A percentile compares a stretch with the other conserved stretches of the same genome.
Conservation (phyloP, 2,329 filamentous ascomycete genomes). For the Pochonia chlamydosporia region DNA sequence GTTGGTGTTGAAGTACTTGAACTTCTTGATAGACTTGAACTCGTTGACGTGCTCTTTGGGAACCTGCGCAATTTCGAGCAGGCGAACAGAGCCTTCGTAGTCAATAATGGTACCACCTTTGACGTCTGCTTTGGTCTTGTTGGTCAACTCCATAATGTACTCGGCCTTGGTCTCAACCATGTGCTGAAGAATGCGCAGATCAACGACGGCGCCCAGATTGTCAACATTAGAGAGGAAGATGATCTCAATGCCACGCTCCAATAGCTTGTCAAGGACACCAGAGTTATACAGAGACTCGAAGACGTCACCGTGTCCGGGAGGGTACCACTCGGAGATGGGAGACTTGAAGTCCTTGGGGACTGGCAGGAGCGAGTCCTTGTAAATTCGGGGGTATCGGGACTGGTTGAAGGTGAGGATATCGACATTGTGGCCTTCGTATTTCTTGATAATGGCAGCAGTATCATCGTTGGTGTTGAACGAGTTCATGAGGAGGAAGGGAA, state of each 20-base stretch:
- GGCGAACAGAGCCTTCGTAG: slow-evolving; percentile 93
- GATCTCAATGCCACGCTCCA: slow-evolving; percentile 92
- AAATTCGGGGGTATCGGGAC: slow-evolving; percentile 93
- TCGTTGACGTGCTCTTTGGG: slow-evolving; percentile 99
- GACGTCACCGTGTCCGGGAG: slow-evolving; percentile 97
- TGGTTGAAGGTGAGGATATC: slow-evolving; percentile 99
- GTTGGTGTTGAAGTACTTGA: slow-evolving; percentile 99
- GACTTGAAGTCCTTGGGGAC: slow-evolving; percentile 87
- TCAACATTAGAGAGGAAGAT: slow-evolving; percentile 99
- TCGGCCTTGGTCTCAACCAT: slow-evolving; percentile 97
- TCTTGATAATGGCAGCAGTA: slow-evolving; percentile 99
- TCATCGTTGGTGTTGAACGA: slow-evolving; percentile 99
- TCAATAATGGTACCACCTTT: slow-evolving; percentile 99
- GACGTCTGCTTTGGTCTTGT: slow-evolving; percentile 99
- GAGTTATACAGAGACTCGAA: slow-evolving; percentile 99
- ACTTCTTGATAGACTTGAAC: slow-evolving; percentile 99
- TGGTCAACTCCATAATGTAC: slow-evolving; percentile 99
- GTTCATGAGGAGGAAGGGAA: slow-evolving; percentile 99
- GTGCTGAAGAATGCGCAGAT: slow-evolving; percentile 97
- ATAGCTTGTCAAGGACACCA: slow-evolving; percentile 91
- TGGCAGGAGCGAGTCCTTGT: slow-evolving; percentile 96
- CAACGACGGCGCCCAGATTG: slow-evolving; percentile 95
- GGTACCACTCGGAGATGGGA: slow-evolving; percentile 94
- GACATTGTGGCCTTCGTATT: slow-evolving; percentile 99
- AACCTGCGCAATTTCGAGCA: slow-evolving; percentile 97